phyloP scores from a whole-genome alignment of 2,329 filamentous ascomycete genomes.

The Aspergillus sergii region DNA sequence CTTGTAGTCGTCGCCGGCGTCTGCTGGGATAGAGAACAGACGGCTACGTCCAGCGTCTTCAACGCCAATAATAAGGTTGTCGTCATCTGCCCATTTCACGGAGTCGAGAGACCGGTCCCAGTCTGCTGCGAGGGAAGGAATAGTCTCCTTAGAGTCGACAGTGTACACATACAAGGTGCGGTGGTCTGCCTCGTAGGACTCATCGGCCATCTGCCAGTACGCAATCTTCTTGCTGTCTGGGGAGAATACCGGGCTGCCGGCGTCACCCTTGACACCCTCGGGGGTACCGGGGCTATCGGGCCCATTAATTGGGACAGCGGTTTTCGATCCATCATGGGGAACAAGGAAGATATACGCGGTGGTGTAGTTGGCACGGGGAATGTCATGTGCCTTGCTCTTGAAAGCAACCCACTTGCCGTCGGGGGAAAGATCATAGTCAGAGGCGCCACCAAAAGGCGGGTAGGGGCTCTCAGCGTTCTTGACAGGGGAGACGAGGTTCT shows the following conservation, averaged over 20 bases:
- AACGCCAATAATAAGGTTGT: conserved; percentile 70
- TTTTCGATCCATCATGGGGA: conserved; percentile 63
- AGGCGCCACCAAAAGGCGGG: conserved; percentile 72
- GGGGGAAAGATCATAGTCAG: conserved; percentile 71
- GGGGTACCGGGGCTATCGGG: conserved; percentile 39
- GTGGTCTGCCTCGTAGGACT: conserved; percentile 81
- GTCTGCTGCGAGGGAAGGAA: conserved; percentile 41
- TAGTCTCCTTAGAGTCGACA: conserved; percentile 35
- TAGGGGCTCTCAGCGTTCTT: conserved; percentile 49
- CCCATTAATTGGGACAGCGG: conserved; percentile 49
- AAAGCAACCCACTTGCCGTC: conserved; percentile 45
- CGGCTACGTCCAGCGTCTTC: conserved; percentile 66
- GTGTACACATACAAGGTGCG: conserved; percentile 48
- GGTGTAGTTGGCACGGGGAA: conserved; percentile 62
- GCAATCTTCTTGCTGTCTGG: conserved; percentile 70
- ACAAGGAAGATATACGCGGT: conserved; percentile 81
- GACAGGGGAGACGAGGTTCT: conserved; percentile 42
- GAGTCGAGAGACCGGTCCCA: conserved; percentile 58
- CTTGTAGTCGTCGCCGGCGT: conserved; percentile 34
- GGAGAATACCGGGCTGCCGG: conserved; percentile 72
- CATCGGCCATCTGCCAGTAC: conserved; percentile 76
- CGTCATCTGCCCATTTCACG: conserved; percentile 57
- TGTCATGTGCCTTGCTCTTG: conserved; percentile 47
- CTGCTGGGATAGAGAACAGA: conserved; percentile 38
- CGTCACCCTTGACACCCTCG: conserved; percentile 59